A percentile compares a stretch with the other conserved stretches of the same genome.
These are phyloP conservation scores for Voacanga thouarsii DNA, from an alignment of 257 asterid species.

Conservation along the genomic window DNA sequence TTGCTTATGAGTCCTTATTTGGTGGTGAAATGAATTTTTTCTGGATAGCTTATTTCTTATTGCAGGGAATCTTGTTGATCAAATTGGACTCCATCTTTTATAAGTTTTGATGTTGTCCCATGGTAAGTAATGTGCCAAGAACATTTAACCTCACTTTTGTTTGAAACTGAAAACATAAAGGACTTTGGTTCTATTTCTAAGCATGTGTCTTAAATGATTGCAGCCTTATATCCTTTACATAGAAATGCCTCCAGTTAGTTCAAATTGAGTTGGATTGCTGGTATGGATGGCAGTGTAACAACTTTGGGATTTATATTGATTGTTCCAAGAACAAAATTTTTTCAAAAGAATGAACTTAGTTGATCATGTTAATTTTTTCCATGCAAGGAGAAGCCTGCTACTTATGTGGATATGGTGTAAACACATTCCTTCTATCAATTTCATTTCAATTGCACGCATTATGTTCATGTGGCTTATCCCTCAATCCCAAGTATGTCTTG, in stretches of 20 bases:
- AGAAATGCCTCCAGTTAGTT: neutral
- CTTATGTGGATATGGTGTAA: neutral
- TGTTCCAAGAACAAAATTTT: neutral
- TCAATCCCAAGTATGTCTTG: conserved; percentile 16
- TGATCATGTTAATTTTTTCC: neutral
- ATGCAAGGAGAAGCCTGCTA: conserved; percentile 1
- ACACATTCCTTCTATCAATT: neutral
- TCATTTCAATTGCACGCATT: conserved; percentile 10
- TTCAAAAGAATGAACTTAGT: neutral
- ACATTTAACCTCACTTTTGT: neutral
- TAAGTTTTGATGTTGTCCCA: neutral
- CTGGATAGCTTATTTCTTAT: neutral
- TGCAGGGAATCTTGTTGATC: neutral
- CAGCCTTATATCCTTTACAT: neutral
- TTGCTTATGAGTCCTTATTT: neutral
- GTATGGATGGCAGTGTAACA: neutral
- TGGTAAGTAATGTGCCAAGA: neutral
- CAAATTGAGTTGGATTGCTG: neutral
- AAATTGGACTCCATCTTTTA: neutral
- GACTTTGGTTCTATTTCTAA: neutral
- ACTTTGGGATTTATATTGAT: neutral
- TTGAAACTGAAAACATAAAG: neutral
- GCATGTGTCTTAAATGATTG: neutral
- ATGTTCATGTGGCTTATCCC: conserved; percentile 5
- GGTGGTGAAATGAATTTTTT: neutral